phyloP scores from a whole-genome alignment of 306 rosid species.

The Hippophae rhamnoides region DNA sequence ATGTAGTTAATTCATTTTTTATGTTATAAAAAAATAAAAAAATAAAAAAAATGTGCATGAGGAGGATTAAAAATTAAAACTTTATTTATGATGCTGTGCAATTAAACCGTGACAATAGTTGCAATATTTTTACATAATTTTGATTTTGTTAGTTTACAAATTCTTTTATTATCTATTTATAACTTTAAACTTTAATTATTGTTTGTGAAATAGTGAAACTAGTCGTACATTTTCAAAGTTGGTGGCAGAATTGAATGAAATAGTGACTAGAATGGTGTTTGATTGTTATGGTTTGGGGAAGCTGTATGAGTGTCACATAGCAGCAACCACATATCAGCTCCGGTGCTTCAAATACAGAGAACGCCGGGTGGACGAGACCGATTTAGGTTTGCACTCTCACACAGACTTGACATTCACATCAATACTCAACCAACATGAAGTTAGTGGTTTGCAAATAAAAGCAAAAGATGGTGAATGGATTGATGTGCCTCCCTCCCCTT shows the following conservation, averaged over 20 bases:
- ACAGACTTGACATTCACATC: constrained; percentile 22
- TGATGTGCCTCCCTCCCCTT: constrained; percentile 11
- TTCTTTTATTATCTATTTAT: background rate
- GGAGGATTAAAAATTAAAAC: too few relatives aligned
- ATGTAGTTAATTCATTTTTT: too few relatives aligned
- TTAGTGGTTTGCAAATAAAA: constrained; percentile 21
- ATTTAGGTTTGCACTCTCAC: constrained; percentile 7
- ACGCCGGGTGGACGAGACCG: constrained; percentile 4
- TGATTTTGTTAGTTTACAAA: background rate
- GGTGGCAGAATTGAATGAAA: constrained; percentile 16
- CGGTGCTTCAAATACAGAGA: constrained; percentile 14
- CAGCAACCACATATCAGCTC: constrained; percentile 10
- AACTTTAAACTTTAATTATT: background rate
- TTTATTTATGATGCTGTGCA: too few relatives aligned
- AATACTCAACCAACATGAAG: constrained; percentile 20
- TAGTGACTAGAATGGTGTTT: constrained; percentile 21
- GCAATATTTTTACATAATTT: too few relatives aligned
- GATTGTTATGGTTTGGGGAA: constrained; percentile 24
- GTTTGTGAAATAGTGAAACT: constrained; percentile 9
- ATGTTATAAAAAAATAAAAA: too few relatives aligned
- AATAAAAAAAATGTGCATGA: too few relatives aligned
- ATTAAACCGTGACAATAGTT: too few relatives aligned
- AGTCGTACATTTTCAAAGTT: constrained; percentile 3
- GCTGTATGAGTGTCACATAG: constrained; percentile 16
- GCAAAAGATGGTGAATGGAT: constrained; percentile 19